Base-by-base conservation (phyloP, 768 basidiomycete genomes). In the Russula earlei region DNA sequence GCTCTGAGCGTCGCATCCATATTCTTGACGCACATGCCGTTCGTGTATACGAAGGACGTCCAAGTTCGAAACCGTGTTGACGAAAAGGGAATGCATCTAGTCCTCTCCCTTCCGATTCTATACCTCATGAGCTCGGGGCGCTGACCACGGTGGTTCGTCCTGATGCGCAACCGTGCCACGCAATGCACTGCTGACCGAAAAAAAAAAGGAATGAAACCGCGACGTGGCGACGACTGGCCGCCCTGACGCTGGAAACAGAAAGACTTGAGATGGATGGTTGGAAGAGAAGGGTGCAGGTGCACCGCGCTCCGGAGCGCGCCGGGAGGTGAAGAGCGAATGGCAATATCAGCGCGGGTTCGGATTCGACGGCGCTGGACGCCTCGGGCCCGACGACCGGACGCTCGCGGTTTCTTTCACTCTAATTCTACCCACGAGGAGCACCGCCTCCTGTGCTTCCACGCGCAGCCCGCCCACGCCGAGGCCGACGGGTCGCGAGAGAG, bases 371-470 rank as follows among this genome's bases (percentile, higher is more conserved):
- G 52, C 52, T 6, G 51, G 24, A 0, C 56, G 56, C 7, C 24
- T 53, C 7, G 56, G 50, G 5, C 29, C 20, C 4, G 0, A 58
- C 19, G 54, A 58, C 20, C 56, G 56, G 9, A 54, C 56, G 31
- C 71, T 72, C 49, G 68, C 61, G 15, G 63, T 38, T 7, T 2
- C 36, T 65, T 20, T 67, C 72, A 31, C 71, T 77, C 60, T 77
- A 73, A n/a, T n/a, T n/a, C n/a, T n/a, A n/a, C n/a, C 66, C 78
- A 79, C 63, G 71, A 79, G 57, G 69, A 76, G 17, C 77, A 79
- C 58, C 79, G 77, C 51, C 52, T 49, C 4, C 17, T 42, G 15
- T 48, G 54, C n/a, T 12, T 73, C 19, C 70, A 72, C 15, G 65
- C 58, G 2, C 67, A 66, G 12, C 56, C 43, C 52, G 24, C 17